A percentile compares a stretch with the other conserved stretches of the same genome.
These are phyloP conservation scores for Candida maltosa DNA, from an alignment of 805 yeast species.

Conservation along the genomic window DNA sequence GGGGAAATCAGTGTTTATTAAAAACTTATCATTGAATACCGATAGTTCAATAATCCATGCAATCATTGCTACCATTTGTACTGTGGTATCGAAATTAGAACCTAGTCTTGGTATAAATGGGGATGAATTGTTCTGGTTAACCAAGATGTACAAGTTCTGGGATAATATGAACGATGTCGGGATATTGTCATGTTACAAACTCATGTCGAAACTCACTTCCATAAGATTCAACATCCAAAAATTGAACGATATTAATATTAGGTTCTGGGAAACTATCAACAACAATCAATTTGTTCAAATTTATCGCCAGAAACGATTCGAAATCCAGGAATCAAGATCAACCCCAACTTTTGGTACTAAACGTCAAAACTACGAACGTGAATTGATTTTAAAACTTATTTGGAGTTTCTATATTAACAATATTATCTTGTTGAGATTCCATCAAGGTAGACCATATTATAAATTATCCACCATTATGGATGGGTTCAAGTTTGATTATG, in stretches of 20 bases:
- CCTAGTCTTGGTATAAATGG: constrained; percentile 4
- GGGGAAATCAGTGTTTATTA: constrained; percentile 15
- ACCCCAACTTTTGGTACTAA: constrained; percentile 5
- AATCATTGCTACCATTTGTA: constrained; percentile 19
- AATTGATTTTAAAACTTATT: constrained; percentile 17
- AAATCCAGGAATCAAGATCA: constrained; percentile 2
- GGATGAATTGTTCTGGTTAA: constrained; percentile 21
- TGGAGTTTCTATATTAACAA: constrained; percentile 21
- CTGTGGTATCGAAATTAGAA: constrained; percentile 8
- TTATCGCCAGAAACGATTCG: constrained; percentile 6
- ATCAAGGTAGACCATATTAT: constrained; percentile 18
- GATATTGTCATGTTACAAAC: constrained; percentile 18
- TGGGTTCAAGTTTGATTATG: constrained; percentile 11
- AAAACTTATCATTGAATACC: constrained; percentile 15
- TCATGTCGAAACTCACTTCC: constrained; percentile 13
- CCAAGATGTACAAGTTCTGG: constrained; percentile 16
- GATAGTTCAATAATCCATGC: constrained; percentile 24
- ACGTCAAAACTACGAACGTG: constrained; percentile 22
- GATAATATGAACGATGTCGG: constrained; percentile 26
- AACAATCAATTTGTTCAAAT: constrained; percentile 17
- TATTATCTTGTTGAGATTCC: constrained; percentile 13
- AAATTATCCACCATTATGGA: constrained; percentile 8
- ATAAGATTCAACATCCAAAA: constrained; percentile 10
- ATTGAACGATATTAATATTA: constrained; percentile 12
- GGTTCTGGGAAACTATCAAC: constrained; percentile 17